Base-by-base conservation (phyloP, 768 basidiomycete genomes). In the Megacollybia marginata region DNA sequence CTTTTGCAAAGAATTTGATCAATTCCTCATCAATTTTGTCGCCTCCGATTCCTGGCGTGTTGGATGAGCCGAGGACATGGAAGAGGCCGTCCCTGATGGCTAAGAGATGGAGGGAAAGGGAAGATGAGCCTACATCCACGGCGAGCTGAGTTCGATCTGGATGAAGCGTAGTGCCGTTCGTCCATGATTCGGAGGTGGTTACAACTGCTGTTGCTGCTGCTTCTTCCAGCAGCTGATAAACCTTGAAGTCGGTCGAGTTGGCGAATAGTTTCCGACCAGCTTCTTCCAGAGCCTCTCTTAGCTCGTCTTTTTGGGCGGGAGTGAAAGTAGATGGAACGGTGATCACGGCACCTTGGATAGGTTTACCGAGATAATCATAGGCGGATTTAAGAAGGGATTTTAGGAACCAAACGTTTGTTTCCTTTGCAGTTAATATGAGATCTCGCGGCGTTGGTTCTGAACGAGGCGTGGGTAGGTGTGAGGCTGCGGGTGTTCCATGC, bases 1-100 rank as follows among this genome's bases (percentile, higher is more conserved):
- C 95, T 62, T 92, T 83, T 48, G 88, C 83, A 65, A 99, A 96
- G 73, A 88, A 89, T 52, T 86, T 85, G 69, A 96, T 82, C 38
- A 97, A 76, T 60, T 83, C 79, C 52, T 81, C 79, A 67, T 92
- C 90, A 59, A 94, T 81, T 52, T 78, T 74, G 55, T 87, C 78
- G 0, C 85, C 88, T 5, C 84, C 82, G 42, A 85, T 63, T 23
- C 62, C 57, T 33, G 73, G 63, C 33, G 68, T 67, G n/a, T 71
- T 66, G 7, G 75, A 69, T 0, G 78, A 72, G 4, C 79, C 79
- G 28, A 92, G 68, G 48, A 79, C 65, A 59, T 83, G 77, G 5
- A 79, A 76, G 51, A 92, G 79, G n/a, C 88, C 86, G 32, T 85
- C 76, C 35, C 85, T 84, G 55, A 88, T 69, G 52, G 85, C 81